Evolutionary conservation across 176 grass and related monocot genomes (phyloP).

Genomic region (Oryza officinalis): DNA sequence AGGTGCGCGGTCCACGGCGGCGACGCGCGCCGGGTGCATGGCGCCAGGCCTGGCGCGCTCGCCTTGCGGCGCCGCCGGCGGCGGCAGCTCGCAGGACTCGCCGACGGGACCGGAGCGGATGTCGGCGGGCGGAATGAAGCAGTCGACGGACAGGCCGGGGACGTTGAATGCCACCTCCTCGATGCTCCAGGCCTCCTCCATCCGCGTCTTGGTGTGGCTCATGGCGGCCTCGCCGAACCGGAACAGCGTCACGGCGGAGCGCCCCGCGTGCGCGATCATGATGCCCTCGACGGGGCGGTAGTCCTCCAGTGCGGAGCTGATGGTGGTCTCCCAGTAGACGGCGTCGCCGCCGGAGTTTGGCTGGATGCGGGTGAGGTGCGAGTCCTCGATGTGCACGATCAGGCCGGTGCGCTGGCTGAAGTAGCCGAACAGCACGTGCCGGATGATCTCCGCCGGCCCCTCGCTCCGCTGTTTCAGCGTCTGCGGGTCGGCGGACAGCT

Average conservation of each 20-base stretch:
- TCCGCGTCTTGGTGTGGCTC: constrained; percentile 93
- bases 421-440: constrained; percentile 89
- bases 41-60: constrained; percentile 35
- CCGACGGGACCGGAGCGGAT: constrained; percentile 63
- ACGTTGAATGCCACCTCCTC: constrained; percentile 99
- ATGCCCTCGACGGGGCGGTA: constrained; percentile 82
- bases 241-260: constrained; percentile 78
- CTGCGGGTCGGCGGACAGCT: constrained; percentile 66
- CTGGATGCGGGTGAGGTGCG: constrained; percentile 88
- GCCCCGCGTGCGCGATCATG: constrained; percentile 82
- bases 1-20: constrained; percentile 35
- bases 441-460: constrained; percentile 89
- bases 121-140: constrained; percentile 96
- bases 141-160: constrained; percentile 75
- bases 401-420: constrained; percentile 94
- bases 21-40: constrained; percentile 39
- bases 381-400: constrained; percentile 86
- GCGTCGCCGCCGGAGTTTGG: constrained; percentile 67
- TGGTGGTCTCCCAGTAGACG: constrained; percentile 97
- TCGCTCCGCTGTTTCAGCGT: constrained; percentile 85
- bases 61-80: constrained; percentile 30
- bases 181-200: constrained; percentile 96
- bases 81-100: constrained; percentile 67
- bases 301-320: constrained; percentile 71
- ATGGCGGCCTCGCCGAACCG: constrained; percentile 89